Base-by-base conservation (phyloP, 257 asterid genomes). In the Eucommia ulmoides region DNA sequence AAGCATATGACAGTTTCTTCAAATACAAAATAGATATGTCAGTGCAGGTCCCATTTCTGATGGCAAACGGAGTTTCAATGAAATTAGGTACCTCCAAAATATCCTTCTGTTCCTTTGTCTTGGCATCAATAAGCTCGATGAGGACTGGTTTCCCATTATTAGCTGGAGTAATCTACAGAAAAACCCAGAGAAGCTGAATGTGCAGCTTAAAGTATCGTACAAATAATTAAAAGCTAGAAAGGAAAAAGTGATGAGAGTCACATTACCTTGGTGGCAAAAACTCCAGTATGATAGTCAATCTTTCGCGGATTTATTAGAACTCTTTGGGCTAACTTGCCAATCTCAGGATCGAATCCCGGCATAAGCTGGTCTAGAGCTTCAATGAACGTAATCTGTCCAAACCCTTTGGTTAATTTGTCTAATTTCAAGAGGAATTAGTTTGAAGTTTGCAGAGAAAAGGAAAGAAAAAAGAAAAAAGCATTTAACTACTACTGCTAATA, bases 61-160 rank as follows among this genome's bases (percentile, higher is more conserved):
- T n/a, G n/a, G n/a, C n/a, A n/a, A n/a, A n/a, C n/a, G n/a, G n/a
- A n/a, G n/a, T n/a, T n/a, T n/a, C n/a, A n/a, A n/a, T n/a, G n/a
- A n/a, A n/a, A n/a, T n/a, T n/a, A n/a, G n/a, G 7, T 42, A 42
- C 48, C 48, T 42, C 48, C 21, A 42, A 18, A 42, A 21, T 15
- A 42, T 42, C 48, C 78, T 82, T 85, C 41, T 83, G 86, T 58
- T 85, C 96, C 74, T 85, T 89, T 29, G 98, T 89, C 80, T 85
- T 89, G 56, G 98, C 96, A 71, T 89, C 98, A 67, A 89, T 82
- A 51, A 89, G 85, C 83, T 84, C 95, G 59, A 88, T 84, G 64
- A 72, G 81, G 55, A 88, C 96, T 45, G 97, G 97, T 55, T 80
- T 88, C 73, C 97, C 97, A 76, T 88, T 83, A 77, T 75, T 88